Conservation (phyloP, 2,329 filamentous ascomycete genomes). For the Plenodomus biglobosus region DNA sequence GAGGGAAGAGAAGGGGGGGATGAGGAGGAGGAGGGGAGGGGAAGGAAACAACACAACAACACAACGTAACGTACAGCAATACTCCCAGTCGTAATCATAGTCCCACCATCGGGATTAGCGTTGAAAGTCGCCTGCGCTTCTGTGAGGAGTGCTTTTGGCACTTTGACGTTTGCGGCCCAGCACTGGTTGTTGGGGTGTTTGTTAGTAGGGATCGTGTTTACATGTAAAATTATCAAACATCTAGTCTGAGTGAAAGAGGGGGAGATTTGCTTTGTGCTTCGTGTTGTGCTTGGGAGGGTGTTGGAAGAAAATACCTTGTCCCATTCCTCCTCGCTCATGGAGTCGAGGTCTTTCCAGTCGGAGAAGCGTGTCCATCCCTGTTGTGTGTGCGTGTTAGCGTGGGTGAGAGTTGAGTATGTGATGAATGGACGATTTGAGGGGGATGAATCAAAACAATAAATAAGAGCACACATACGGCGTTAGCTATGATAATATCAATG, state of each 20-base stretch:
- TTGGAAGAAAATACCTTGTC: conserved; percentile 53
- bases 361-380: conserved; percentile 65
- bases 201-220: too few species aligned
- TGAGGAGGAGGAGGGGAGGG: background rate
- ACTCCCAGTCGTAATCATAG: conserved; percentile 64
- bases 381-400: too few species aligned
- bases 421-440: background rate
- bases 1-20: too few species aligned
- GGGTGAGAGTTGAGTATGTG: too few species aligned
- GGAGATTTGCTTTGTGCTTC: too few species aligned
- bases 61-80: conserved; percentile 53
- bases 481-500: conserved; percentile 76
- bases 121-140: conserved; percentile 62
- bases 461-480: conserved; percentile 57
- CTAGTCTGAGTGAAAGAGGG: too few species aligned
- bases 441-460: background rate
- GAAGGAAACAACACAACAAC: background rate
- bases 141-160: conserved; percentile 54
- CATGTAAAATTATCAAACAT: too few species aligned
- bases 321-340: conserved; percentile 63
- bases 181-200: too few species aligned
- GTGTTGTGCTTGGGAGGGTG: too few species aligned
- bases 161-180: conserved; percentile 63
- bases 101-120: conserved; percentile 63
- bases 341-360: conserved; percentile 59